phyloP scores from a whole-genome alignment of 2,329 filamentous ascomycete species.

The Nemania serpens region DNA sequence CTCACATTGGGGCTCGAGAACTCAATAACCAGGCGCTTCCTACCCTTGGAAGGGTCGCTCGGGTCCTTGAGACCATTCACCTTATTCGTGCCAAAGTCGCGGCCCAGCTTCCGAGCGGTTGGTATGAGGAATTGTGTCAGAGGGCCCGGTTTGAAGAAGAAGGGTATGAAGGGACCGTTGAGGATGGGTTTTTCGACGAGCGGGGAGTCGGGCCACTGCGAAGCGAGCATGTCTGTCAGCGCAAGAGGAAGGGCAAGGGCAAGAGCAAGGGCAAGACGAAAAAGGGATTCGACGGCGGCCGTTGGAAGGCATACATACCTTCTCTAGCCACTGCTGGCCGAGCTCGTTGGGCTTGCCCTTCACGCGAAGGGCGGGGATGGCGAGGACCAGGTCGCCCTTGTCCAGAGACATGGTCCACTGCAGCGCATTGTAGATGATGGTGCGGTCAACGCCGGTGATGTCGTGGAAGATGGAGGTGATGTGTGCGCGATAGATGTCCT shows the following conservation, averaged over 20 bases:
- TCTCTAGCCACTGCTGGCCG: constrained; percentile 63
- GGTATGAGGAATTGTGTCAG: constrained; percentile 71
- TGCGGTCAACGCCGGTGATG: constrained; percentile 71
- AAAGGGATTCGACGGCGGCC: too few species aligned
- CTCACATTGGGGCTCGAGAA: constrained; percentile 75
- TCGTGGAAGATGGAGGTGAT: constrained; percentile 70
- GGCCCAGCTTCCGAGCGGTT: constrained; percentile 65
- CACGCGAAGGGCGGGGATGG: constrained; percentile 78
- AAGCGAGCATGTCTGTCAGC: constrained; percentile 9
- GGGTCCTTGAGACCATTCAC: constrained; percentile 61
- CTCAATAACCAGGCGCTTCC: constrained; percentile 65
- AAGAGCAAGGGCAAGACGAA: too few species aligned
- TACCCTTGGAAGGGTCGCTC: constrained; percentile 44
- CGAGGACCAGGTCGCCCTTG: constrained; percentile 80
- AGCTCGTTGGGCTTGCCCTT: constrained; percentile 71
- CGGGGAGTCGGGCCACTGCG: constrained; percentile 66
- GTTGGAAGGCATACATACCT: constrained; percentile 49
- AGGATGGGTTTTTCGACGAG: constrained; percentile 71
- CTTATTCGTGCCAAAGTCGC: constrained; percentile 68
- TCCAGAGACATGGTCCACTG: constrained; percentile 80
- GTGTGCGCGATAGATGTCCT: constrained; percentile 80
- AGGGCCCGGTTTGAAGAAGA: constrained; percentile 76
- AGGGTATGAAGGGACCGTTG: constrained; percentile 73
- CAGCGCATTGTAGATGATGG: constrained; percentile 74
- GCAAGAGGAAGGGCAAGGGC: background rate